Evolutionary conservation across 345 rosid species (phyloP), one percentile per base, ranked within the genome.

Genomic region (Brassica nigra): DNA sequence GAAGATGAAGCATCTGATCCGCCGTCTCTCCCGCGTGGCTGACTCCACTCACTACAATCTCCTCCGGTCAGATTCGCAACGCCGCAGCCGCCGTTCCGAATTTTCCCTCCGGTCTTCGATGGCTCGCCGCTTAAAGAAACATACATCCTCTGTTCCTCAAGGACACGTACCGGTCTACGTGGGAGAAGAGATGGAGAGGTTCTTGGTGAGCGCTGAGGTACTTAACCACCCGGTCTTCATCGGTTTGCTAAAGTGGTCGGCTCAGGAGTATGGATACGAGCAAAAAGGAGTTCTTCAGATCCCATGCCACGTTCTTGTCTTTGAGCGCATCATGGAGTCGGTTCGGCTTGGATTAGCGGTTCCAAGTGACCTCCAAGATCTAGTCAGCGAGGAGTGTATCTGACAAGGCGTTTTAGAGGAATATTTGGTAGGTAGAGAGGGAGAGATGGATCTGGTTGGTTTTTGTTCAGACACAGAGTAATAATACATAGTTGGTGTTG

Each of bases 121-220:
- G 2, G 11, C 87, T 37, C 83, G 88, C 8, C 70, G 84, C 6
- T 33, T 68, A 1, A 67, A 81, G 20, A 82, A 62, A n/a, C 76
- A 65, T 1, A 8, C 9, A 1, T 66, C 74, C 0, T 55, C 86
- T 0, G 97, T 92, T 18, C 97, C 98, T 3, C 84, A 86, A 33
- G 99, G 99, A 1, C 87, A 91, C 86, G 88, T 96, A 1, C 97
- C 98, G 54, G 93, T 96, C 4, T 91, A 86, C 83, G 99, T 96
- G 11, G 99, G 99, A 1, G 97, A 90, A 42, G 97, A 92, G 85
- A 90, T 90, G 97, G 97, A 92, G 84, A 83, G 95, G 84, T 96
- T 96, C 82, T 83, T 87, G 1, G 94, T 96, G 15, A 86, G 86
- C 81, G 97, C 99, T 0, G 97, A 91, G 90, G 78, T 95, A 28